phyloP scores from a whole-genome alignment of 352 stramenopile genomes.

The Phytophthora multivora region DNA sequence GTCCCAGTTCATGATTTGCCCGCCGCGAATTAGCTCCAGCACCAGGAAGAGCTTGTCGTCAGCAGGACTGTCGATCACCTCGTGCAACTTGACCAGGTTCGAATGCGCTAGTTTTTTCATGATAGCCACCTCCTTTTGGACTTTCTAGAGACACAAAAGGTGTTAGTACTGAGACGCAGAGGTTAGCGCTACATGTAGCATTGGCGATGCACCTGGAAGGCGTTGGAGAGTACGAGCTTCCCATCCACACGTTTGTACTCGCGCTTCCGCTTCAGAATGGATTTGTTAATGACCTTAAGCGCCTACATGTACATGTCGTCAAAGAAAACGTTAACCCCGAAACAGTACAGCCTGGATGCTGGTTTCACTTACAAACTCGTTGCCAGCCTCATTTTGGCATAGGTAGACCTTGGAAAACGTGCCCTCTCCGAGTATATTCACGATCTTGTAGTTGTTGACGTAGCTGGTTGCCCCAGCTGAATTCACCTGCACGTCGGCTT shows the following conservation, averaged over 20 bases:
- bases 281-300: constrained; percentile 88
- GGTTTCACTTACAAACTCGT: constrained; percentile 54
- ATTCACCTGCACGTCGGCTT: constrained; percentile 62
- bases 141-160: constrained; percentile 45
- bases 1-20: constrained; percentile 88
- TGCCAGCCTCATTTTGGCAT: constrained; percentile 50
- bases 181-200: too few species aligned
- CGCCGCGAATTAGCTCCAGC: constrained; percentile 80
- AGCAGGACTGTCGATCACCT: constrained; percentile 81
- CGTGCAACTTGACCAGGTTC: constrained; percentile 74
- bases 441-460: constrained; percentile 78
- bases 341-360: too few species aligned
- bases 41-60: constrained; percentile 86
- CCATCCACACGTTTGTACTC: constrained; percentile 82
- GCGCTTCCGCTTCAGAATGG: constrained; percentile 82
- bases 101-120: constrained; percentile 82
- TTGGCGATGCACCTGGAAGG: constrained; percentile 42
- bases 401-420: constrained; percentile 83
- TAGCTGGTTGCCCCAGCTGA: constrained; percentile 62
- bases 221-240: constrained; percentile 80
- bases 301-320: constrained; percentile 50
- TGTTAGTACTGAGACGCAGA: too few species aligned
- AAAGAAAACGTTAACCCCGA: neutral
- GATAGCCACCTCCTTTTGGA: constrained; percentile 81
- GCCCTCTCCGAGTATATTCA: constrained; percentile 68